A percentile compares a stretch with the other conserved stretches of the same genome.
Evolutionary conservation across 257 asterid species (phyloP).

Genomic region (Datura wrightii): DNA sequence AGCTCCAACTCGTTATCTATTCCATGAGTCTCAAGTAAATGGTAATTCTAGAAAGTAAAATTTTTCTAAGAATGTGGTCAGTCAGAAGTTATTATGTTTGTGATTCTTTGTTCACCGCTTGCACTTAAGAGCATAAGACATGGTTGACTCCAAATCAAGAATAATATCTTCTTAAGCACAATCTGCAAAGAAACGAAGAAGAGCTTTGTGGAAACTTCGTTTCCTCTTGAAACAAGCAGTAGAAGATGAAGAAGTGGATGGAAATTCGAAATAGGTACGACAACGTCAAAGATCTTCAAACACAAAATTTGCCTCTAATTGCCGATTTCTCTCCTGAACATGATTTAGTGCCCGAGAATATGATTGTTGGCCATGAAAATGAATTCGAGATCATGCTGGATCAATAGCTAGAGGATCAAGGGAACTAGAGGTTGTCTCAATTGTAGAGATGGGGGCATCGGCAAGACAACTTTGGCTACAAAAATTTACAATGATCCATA

Average conservation of each 20-base stretch:
- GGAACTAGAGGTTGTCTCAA: neutral
- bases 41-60: no score
- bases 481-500: constrained; percentile 6
- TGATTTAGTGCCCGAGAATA: neutral
- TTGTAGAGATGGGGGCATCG: constrained; percentile 35
- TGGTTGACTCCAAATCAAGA: neutral
- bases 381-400: neutral
- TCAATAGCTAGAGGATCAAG: neutral
- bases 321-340: neutral
- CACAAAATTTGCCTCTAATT: neutral
- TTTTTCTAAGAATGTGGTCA: no score
- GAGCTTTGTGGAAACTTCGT: neutral
- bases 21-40: no score
- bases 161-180: neutral
- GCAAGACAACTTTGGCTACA: constrained; percentile 33
- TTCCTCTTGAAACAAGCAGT: neutral
- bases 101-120: neutral
- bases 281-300: neutral
- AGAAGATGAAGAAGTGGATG: neutral
- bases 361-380: neutral
- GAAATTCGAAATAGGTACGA: neutral
- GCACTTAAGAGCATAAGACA: neutral
- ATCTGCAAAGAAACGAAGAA: neutral
- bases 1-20: no score
- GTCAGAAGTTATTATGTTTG: no score